Percentiles rank a stretch among this genome's conserved stretches.
Conservation (phyloP, 208 protist genomes). For the Borovskyia barvae region DNA sequence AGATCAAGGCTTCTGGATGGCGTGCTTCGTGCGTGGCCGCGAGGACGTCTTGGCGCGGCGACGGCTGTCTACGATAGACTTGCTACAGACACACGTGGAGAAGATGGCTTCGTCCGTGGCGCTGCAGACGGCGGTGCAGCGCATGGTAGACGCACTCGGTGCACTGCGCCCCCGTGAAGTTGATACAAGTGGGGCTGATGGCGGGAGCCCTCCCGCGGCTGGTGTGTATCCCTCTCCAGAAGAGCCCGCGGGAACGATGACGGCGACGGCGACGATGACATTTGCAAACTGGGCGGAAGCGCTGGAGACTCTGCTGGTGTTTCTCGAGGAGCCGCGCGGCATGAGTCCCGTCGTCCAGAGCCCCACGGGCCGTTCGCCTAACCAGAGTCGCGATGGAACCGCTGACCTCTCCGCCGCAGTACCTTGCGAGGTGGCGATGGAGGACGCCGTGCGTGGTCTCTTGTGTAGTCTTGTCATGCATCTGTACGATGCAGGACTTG, state of each 20-base stretch:
- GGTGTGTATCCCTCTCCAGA: too few species aligned
- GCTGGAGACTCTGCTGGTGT: conserved; percentile 44
- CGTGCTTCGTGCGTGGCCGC: neutral
- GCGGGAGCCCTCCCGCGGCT: too few species aligned
- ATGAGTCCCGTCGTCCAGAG: neutral
- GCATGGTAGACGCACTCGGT: too few species aligned
- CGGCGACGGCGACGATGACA: neutral
- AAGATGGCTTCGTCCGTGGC: neutral
- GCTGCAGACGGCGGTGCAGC: too few species aligned
- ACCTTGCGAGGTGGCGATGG: neutral
- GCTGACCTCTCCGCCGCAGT: neutral
- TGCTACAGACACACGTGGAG: conserved; percentile 5
- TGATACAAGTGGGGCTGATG: too few species aligned
- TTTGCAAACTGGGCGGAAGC: conserved; percentile 43
- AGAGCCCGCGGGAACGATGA: too few species aligned
- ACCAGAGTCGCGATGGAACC: neutral
- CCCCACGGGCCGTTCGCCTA: neutral
- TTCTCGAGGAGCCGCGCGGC: conserved; percentile 22
- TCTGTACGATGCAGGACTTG: conserved; percentile 18
- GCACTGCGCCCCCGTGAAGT: too few species aligned
- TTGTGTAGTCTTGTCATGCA: conserved; percentile 15
- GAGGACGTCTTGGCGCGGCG: neutral
- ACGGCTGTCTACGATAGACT: neutral
- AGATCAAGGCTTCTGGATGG: conserved; percentile 29
- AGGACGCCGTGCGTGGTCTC: conserved; percentile 15